Conservation (phyloP, 192 early-diverging fungal genomes). For the Chytriomyces hyalinus region DNA sequence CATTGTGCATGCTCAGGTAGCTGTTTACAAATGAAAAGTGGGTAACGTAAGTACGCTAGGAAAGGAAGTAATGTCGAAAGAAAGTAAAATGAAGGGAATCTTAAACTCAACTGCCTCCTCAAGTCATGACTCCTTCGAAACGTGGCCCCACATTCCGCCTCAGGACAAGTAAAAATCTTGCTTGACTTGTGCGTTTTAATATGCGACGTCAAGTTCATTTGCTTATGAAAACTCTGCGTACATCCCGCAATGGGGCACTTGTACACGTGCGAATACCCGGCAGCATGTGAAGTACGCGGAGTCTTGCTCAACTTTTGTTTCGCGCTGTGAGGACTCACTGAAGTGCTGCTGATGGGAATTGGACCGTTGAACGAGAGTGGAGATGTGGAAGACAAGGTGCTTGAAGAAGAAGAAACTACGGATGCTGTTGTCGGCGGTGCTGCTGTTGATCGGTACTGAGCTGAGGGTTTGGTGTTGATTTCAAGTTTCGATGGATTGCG, state of each 20-base stretch:
- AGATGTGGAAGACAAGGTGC: not conserved
- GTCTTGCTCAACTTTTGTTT: not conserved
- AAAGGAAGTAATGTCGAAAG: too few relatives aligned
- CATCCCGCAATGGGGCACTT: constrained; percentile 39
- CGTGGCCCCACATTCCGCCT: constrained; percentile 46
- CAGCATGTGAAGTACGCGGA: not conserved
- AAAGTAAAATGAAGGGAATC: too few relatives aligned
- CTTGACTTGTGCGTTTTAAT: constrained; percentile 51
- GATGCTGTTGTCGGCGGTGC: too few relatives aligned
- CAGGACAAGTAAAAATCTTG: constrained; percentile 48
- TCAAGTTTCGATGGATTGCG: too few relatives aligned
- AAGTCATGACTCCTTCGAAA: constrained; percentile 62
- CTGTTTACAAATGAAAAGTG: too few relatives aligned
- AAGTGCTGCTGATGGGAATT: not conserved
- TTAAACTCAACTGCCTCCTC: constrained; percentile 44
- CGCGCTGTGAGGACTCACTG: not conserved
- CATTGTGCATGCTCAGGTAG: constrained; percentile 49
- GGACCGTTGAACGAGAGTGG: not conserved
- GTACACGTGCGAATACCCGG: not conserved
- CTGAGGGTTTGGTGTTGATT: too few relatives aligned
- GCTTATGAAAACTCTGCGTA: constrained; percentile 48
- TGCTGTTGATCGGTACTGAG: too few relatives aligned
- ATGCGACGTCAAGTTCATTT: constrained; percentile 54
- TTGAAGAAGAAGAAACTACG: too few relatives aligned
- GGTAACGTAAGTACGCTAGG: too few relatives aligned